Evolutionary conservation across 257 asterid genomes (phyloP), one percentile per base, ranked within the genome.

Genomic region (Scutellaria barbata): DNA sequence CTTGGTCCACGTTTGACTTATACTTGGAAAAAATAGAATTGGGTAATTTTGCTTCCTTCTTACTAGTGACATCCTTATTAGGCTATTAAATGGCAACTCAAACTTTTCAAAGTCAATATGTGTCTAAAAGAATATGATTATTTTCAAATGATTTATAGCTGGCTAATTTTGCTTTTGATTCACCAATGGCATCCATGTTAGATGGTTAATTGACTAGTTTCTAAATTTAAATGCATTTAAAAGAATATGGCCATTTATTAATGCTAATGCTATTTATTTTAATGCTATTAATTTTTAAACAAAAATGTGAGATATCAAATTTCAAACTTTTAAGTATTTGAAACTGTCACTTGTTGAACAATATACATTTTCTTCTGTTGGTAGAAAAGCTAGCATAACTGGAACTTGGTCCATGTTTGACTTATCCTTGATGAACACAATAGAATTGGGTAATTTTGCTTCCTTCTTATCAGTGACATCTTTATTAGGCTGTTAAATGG

Each of bases 311-410:
- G 30, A 45, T 39, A 51, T 59, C 17, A 25, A 60, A 39, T 45
- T 20, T 37, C 16, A 55, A 54, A 70, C 25, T 8, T 37, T 18
- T 6, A 43, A 7, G 41, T n/a, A 63, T 14, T 39, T 42, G 48
- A 42, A 16, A 54, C 42, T 52, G 69, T 47, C 16, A 11, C n/a
- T 39, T 50, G 40, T 39, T 50, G 40, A 67, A 35, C 33, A 47
- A n/a, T 59, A 51, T 37, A 51, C 25, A 25, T 54, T 68, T 68
- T 40, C 64, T 46, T 47, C 42, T 47, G 56, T 66, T n/a, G 46
- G 57, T 66, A 46, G 54, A 40, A 20, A 18, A 55, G 13, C 53
- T 65, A 65, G 62, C 33, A 73, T 56, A 47, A 41, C 57, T 47
- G 6, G 46, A 8, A 35, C 69, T 47, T 18, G 18, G 69, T 48